Evolutionary conservation across 2,329 filamentous ascomycete species (phyloP).

Genomic region (Gaeumannomyces sp.): DNA sequence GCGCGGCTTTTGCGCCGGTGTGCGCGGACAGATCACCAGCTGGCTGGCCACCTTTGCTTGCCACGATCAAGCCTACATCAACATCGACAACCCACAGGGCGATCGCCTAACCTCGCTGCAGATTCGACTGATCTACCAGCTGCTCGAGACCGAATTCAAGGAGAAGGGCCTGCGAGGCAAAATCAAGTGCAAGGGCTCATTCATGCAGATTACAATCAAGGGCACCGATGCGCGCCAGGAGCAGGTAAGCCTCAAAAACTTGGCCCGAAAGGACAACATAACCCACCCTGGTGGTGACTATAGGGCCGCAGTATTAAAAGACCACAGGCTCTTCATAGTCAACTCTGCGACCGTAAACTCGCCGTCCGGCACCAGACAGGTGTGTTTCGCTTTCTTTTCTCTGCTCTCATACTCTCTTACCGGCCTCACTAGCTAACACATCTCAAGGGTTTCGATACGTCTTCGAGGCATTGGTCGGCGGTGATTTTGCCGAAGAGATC

Average conservation of each 20-base stretch:
- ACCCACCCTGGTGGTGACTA: neutral
- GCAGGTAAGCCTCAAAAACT: conserved; percentile 1
- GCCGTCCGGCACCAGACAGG: conserved; percentile 18
- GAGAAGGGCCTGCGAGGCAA: conserved; percentile 14
- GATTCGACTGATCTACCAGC: conserved; percentile 20
- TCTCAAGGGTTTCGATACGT: conserved; percentile 20
- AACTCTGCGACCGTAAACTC: neutral
- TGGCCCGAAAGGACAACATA: neutral
- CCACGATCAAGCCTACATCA: conserved; percentile 10
- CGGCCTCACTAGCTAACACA: neutral
- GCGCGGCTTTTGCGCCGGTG: conserved; percentile 13
- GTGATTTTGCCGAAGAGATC: conserved; percentile 32
- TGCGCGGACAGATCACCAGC: neutral
- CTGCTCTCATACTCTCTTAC: neutral
- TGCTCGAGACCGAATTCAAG: conserved; percentile 19
- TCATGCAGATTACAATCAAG: conserved; percentile 16
- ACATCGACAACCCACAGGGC: conserved; percentile 18
- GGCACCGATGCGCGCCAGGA: conserved; percentile 9
- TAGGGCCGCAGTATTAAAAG: neutral
- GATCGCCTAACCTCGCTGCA: conserved; percentile 22
- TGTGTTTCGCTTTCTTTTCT: conserved; percentile 3
- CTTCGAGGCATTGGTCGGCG: conserved; percentile 27
- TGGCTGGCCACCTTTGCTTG: conserved; percentile 12
- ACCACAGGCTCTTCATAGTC: neutral
- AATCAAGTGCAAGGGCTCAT: conserved; percentile 4